These are phyloP conservation scores for Orbilia brochopaga DNA, from an alignment of 2,329 filamentous ascomycete species.

Conservation along the genomic window DNA sequence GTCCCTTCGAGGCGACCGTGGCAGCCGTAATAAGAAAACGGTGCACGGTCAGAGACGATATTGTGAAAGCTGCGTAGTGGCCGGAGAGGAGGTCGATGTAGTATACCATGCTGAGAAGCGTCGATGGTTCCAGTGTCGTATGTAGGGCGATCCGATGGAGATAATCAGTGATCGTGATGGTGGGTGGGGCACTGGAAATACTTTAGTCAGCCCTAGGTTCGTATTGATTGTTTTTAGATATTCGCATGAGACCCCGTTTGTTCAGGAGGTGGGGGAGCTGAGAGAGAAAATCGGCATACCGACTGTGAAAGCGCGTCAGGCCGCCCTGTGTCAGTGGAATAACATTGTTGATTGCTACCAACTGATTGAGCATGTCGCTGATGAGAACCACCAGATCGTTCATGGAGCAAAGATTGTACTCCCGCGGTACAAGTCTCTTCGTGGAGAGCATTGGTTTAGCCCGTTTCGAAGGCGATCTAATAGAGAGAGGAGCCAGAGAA, in stretches of 20 bases:
- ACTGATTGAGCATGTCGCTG: conserved; percentile 91
- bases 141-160: conserved; percentile 90
- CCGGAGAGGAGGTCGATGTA: conserved; percentile 96
- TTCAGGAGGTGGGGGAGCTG: conserved; percentile 14
- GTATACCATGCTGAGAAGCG: conserved; percentile 98
- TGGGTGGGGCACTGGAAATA: conserved; percentile 70
- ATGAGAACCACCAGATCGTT: conserved; percentile 90
- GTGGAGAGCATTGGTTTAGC: conserved; percentile 62
- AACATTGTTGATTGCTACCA: conserved; percentile 90
- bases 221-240: conserved; percentile 46
- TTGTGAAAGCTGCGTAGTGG: conserved; percentile 91
- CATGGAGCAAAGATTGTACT: conserved; percentile 80
- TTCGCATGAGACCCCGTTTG: conserved; percentile 22
- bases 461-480: conserved; percentile 62
- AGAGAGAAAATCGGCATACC: conserved; percentile 63
- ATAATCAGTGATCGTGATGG: conserved; percentile 93
- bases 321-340: conserved; percentile 83
- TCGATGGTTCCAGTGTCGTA: conserved; percentile 87
- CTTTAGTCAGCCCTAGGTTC: conserved; percentile 50
- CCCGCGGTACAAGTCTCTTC: conserved; percentile 69
- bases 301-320: conserved; percentile 92
- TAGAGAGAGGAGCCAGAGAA: conserved; percentile 30
- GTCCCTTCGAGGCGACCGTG: conserved; percentile 91
- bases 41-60: conserved; percentile 94
- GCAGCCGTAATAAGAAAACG: conserved; percentile 95